Conservation (phyloP, 768 basidiomycete species). For the Neoboletus brunneissimus region DNA sequence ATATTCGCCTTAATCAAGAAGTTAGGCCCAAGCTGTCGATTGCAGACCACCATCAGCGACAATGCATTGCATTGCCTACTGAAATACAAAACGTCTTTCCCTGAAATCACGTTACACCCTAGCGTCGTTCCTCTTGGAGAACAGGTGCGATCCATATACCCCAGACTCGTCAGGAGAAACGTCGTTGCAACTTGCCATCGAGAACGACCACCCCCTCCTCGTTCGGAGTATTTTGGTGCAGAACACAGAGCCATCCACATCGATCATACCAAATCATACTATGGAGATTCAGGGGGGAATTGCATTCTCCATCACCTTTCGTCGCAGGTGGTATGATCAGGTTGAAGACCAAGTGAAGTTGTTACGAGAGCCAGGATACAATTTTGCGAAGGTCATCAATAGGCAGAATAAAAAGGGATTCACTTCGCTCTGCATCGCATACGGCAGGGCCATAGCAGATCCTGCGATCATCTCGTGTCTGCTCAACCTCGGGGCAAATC, state of each 20-base stretch:
- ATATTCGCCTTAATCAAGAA: no score
- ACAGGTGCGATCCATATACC: not conserved
- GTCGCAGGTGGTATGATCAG: not conserved
- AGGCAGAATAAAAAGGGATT: not conserved
- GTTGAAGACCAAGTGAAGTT: not conserved
- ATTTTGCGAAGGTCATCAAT: not conserved
- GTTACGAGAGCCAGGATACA: not conserved
- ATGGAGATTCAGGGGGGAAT: not conserved
- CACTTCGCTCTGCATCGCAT: not conserved
- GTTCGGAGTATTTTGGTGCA: not conserved
- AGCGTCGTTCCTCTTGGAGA: not conserved
- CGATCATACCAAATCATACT: not conserved
- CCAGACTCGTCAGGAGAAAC: not conserved
- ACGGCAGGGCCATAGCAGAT: not conserved
- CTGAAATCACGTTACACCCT: no score
- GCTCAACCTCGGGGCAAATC: not conserved
- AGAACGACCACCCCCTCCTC: not conserved
- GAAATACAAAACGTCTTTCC: no score
- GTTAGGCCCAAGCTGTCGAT: no score
- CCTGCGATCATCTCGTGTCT: not conserved
- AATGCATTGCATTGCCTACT: no score
- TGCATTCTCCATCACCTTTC: not conserved
- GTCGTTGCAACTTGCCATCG: not conserved
- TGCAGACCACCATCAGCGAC: no score
- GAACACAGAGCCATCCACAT: not conserved